These are phyloP conservation scores for Pyrus communis DNA, from an alignment of 306 rosid genomes.

Conservation along the genomic window DNA sequence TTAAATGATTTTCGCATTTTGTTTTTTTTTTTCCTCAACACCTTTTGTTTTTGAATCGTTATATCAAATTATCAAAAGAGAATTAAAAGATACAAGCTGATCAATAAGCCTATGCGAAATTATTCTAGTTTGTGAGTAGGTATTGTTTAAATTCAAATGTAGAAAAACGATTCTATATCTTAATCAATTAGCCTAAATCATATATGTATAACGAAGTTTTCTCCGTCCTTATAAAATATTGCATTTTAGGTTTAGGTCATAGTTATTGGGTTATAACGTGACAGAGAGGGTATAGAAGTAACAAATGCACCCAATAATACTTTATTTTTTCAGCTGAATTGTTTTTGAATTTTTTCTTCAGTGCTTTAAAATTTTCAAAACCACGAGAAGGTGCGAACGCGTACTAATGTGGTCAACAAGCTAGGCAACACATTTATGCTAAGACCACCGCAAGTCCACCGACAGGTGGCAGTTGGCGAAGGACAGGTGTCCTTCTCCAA, in stretches of 20 bases:
- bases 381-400: conserved; percentile 29
- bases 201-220: too few species aligned
- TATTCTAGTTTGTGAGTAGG: not conserved
- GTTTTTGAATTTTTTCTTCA: not conserved
- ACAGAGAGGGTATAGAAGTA: rapidly evolving
- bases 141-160: too few species aligned
- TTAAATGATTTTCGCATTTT: too few species aligned
- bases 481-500: conserved; percentile 22
- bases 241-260: too few species aligned
- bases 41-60: too few species aligned
- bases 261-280: too few species aligned
- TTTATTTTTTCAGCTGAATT: not conserved
- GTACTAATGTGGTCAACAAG: conserved; percentile 28
- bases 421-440: not conserved
- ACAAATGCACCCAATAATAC: too few species aligned
- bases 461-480: conserved; percentile 25
- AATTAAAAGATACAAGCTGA: not conserved
- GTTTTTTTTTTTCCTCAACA: too few species aligned
- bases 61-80: too few species aligned
- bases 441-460: conserved; percentile 11
- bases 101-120: not conserved
- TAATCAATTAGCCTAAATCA: too few species aligned
- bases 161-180: too few species aligned
- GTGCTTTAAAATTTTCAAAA: not conserved
- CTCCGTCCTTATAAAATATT: too few species aligned